Conservation (phyloP, 2,329 filamentous ascomycete genomes). For the Ophiosphaerella korrae region DNA sequence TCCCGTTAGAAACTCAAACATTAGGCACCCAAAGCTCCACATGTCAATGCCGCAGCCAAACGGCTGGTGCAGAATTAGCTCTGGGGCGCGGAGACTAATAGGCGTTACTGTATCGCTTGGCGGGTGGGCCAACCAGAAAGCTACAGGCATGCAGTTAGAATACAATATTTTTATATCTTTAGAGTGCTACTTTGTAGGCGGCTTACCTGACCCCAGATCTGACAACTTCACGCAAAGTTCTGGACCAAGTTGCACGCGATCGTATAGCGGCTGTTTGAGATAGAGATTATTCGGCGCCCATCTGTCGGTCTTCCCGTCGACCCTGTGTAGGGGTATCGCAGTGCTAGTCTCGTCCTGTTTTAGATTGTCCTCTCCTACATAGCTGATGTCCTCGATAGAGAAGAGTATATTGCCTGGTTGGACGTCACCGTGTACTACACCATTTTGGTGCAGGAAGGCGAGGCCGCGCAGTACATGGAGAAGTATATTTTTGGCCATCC, state of each 20-base stretch:
- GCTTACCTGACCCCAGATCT: slow-evolving; percentile 34
- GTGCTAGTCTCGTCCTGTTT: slow-evolving; percentile 25
- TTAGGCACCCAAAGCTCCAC: slow-evolving; percentile 41
- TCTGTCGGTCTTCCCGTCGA: slow-evolving; percentile 34
- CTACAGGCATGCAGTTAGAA: slow-evolving; percentile 3
- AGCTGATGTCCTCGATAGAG: slow-evolving; percentile 34
- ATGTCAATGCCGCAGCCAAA: slow-evolving; percentile 43
- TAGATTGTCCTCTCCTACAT: slow-evolving; percentile 18
- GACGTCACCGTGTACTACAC: slow-evolving; percentile 50
- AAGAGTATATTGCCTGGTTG: slow-evolving; percentile 50
- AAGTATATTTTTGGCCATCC: slow-evolving; percentile 37
- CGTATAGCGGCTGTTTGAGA: slow-evolving; percentile 32
- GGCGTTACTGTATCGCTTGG: slow-evolving; percentile 26
- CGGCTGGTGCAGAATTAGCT: slow-evolving; percentile 36
- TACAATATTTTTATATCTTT: neutral
- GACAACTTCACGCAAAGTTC: slow-evolving; percentile 37
- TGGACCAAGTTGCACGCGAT: slow-evolving; percentile 22
- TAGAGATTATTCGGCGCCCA: slow-evolving; percentile 37
- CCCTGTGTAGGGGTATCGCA: slow-evolving; percentile 20
- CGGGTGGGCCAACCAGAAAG: slow-evolving; percentile 33
- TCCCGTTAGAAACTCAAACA: slow-evolving; percentile 41
- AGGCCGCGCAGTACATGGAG: slow-evolving; percentile 49
- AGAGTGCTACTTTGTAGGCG: neutral
- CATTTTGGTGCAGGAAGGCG: slow-evolving; percentile 46
- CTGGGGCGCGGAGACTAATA: slow-evolving; percentile 31